Base-by-base conservation (phyloP, 768 basidiomycete genomes). In the Lepiota venenata region DNA sequence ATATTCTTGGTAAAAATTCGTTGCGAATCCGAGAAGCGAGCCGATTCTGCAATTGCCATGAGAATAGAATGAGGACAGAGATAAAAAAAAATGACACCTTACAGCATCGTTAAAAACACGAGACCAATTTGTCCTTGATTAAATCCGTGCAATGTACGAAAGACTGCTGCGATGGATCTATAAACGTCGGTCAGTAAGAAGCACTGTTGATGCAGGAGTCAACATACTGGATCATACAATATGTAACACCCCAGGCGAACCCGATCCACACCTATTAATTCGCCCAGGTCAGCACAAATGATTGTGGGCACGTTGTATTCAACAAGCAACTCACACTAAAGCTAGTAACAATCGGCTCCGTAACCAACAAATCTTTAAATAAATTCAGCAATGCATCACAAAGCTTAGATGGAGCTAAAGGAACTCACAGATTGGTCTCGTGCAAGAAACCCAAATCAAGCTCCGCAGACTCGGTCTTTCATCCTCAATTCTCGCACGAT, bases 211-310 rank as follows among this genome's bases (percentile, higher is more conserved):
- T 9, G 14, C 7, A 5, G 6, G 12, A 32, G 12, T 16, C 5
- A 5, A 61, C 71, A 32, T 60, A 85, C 82, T 81, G 79, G 29
- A 88, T 74, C 64, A 91, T 70, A 49, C 81, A 83, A 61, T 81
- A 93, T 20, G 85, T 66, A 4, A 90, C 79, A 0, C 90, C 90
- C 90, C 90, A 93, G 0, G 80, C 77, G 56, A 92, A 83, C 47
- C 83, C 83, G 29, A 84, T 70, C 86, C 85, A 87, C n/a, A 87
- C 63, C 84, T 88, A 65, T 15, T 47, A 6, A 10, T 12, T 36
- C 32, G 32, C 10, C 32, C 32, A 11, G 32, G 8, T 32, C 10
- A 32, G 32, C 9, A 11, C 2, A 3, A 4, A 32, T 32, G 4
- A 11, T 32, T 32, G 32, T 8, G 27, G 7, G 39, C 36, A 36